Evolutionary conservation across 352 stramenopile genomes (phyloP), one percentile per base, ranked within the genome.

Genomic region (Globisporangium yorkense): DNA sequence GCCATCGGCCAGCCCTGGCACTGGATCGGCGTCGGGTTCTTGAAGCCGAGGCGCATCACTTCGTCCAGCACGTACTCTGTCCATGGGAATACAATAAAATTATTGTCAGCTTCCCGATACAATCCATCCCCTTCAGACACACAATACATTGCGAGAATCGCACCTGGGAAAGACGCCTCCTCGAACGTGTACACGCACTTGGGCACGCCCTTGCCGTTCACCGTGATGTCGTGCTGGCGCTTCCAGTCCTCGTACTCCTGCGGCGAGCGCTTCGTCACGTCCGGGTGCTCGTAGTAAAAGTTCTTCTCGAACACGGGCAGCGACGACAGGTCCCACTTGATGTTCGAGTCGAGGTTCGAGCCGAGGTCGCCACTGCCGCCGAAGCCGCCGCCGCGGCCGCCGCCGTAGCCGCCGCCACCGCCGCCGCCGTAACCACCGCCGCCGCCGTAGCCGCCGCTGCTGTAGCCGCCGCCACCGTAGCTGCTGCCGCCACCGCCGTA

Each of bases 1-100:
- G 96, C 97, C 97, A 99, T 99, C 8, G 97, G 97, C 97, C 96
- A 99, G 27, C 97, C 97, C 75, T 99, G 97, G 61, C 82, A 90
- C 66, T 94, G 84, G 41, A 94, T 94, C 6, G 84, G 61, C 31
- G 97, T 99, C 2, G 97, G 88, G 54, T 82, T 97, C 51, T 96
- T 87, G 67, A 99, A 99, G 40, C 97, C 97, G 29, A 98, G 87
- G 66, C 97, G 97, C 47, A 98, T 84, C 31, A 99, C 96, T 68
- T 99, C 96, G 27, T 94, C 87, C 29, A 99, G 72, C 29, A 99
- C 92, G 65, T 99, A 99, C 67, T 99, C 93, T 56, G 49, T 39
- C n/a, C 20, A 51, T 29, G n/a, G 24, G 24, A 27, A 27, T 27
- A 1, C 24, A 27, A 27, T 27, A 27, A 27, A 27, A 27, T 27